Conservation (phyloP, 768 basidiomycete species). For the Lactifluus subvellereus region DNA sequence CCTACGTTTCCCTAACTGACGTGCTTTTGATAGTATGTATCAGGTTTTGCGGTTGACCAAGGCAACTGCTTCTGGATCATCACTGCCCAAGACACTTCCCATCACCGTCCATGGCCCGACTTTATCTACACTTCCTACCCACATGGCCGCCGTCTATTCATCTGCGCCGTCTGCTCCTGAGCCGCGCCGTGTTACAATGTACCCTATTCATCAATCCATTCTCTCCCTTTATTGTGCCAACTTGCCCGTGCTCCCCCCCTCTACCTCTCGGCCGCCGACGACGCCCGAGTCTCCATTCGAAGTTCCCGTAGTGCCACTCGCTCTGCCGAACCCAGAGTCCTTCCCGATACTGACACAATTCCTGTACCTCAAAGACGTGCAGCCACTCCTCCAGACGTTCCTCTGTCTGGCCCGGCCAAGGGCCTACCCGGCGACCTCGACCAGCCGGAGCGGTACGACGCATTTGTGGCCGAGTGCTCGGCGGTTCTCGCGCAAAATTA, state of each 20-base stretch:
- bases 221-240: slow-evolving; percentile 64
- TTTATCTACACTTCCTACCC: slow-evolving; percentile 14
- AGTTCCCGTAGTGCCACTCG: slow-evolving; percentile 56
- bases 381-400: slow-evolving; percentile 47
- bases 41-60: too few species aligned
- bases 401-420: slow-evolving; percentile 28
- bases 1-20: too few species aligned
- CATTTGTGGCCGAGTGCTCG: slow-evolving; percentile 15
- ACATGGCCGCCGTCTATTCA: slow-evolving; percentile 23
- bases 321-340: slow-evolving; percentile 54
- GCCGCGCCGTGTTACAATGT: slow-evolving; percentile 33
- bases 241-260: slow-evolving; percentile 50
- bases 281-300: slow-evolving; percentile 31
- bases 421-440: slow-evolving; percentile 13
- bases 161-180: slow-evolving; percentile 12
- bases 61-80: slow-evolving; percentile 10
- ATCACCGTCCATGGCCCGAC: slow-evolving; percentile 8
- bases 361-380: slow-evolving; percentile 57
- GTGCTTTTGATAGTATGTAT: too few species aligned
- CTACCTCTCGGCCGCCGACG: slow-evolving; percentile 28
- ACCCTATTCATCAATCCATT: slow-evolving; percentile 64
- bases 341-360: slow-evolving; percentile 57
- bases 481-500: slow-evolving; percentile 27
- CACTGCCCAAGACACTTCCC: slow-evolving; percentile 14
- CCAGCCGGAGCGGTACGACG: slow-evolving; percentile 10